These are phyloP conservation scores for Myxozyma melibiosi DNA, from an alignment of 805 yeast species.

Conservation along the genomic window DNA sequence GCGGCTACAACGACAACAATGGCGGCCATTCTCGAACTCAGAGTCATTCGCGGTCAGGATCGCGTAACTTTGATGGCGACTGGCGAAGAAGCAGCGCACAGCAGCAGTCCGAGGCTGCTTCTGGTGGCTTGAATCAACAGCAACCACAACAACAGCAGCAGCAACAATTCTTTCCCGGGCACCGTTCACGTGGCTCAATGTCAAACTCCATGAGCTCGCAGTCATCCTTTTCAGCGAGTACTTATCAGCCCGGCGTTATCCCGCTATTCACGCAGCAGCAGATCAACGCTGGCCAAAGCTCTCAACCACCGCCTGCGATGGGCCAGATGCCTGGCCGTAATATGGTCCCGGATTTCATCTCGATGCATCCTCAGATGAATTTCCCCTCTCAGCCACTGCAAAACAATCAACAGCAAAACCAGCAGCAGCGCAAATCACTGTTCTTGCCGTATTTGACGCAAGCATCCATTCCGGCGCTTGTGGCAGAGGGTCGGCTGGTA, in stretches of 20 bases:
- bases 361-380: slow-evolving; percentile 7
- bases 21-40: neutral
- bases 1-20: slow-evolving; percentile 2
- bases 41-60: slow-evolving; percentile 31
- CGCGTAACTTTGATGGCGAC: slow-evolving; percentile 34
- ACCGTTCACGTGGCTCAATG: slow-evolving; percentile 72
- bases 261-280: slow-evolving; percentile 27
- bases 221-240: slow-evolving; percentile 11
- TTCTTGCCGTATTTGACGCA: slow-evolving; percentile 97
- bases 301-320: slow-evolving; percentile 4
- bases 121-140: slow-evolving; percentile 5
- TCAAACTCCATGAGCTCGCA: slow-evolving; percentile 13
- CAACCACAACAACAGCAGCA: slow-evolving; percentile 17
- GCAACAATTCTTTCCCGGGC: slow-evolving; percentile 68
- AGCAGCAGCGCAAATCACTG: slow-evolving; percentile 56
- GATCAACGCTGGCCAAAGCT: slow-evolving; percentile 9
- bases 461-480: slow-evolving; percentile 82
- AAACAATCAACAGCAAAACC: slow-evolving; percentile 26
- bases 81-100: slow-evolving; percentile 30
- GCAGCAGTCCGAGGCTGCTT: slow-evolving; percentile 4
- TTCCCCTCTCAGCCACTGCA: slow-evolving; percentile 15
- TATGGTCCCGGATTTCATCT: slow-evolving; percentile 5
- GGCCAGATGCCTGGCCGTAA: slow-evolving; percentile 7
- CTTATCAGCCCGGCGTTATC: slow-evolving; percentile 26
- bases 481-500: slow-evolving; percentile 86